phyloP scores from a whole-genome alignment of 139 green algal species.

The Chlorella sp. region DNA sequence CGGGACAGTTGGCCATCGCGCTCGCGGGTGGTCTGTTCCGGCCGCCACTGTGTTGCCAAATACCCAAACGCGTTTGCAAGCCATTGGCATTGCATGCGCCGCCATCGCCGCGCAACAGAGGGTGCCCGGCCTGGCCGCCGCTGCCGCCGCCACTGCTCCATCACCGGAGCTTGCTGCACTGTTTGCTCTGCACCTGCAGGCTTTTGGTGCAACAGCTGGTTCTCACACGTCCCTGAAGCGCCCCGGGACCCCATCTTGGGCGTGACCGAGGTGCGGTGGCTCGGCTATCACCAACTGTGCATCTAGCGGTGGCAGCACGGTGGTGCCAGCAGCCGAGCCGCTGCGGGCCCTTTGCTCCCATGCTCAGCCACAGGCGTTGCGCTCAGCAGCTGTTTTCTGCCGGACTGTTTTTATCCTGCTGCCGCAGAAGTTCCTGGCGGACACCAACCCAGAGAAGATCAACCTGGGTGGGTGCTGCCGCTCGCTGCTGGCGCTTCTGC shows the following conservation, averaged over 20 bases:
- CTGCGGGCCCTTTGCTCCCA: too few species aligned
- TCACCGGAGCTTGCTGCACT: neutral
- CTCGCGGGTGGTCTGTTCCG: too few species aligned
- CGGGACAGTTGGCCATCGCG: too few species aligned
- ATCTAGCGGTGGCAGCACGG: too few species aligned
- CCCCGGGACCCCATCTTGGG: constrained; percentile 75
- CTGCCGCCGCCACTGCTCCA: neutral
- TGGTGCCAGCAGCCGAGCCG: too few species aligned
- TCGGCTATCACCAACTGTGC: constrained; percentile 49
- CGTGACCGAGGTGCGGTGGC: constrained; percentile 54
- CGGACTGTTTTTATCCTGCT: too few species aligned
- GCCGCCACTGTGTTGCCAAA: too few species aligned
- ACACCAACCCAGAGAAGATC: constrained; percentile 85
- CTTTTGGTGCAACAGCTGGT: constrained; percentile 31
- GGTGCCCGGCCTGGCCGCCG: neutral
- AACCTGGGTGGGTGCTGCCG: constrained; percentile 88
- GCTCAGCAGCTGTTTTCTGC: too few species aligned
- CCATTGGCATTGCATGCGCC: too few species aligned
- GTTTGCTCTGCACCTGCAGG: neutral
- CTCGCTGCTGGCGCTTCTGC: too few species aligned
- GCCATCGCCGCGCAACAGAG: neutral
- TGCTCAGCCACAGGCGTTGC: too few species aligned
- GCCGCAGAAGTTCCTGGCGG: constrained; percentile 74
- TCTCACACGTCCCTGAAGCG: constrained; percentile 59
- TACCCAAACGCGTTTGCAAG: too few species aligned